Percentiles rank a stretch among this genome's conserved stretches.
phyloP scores from a whole-genome alignment of 2,329 filamentous ascomycete genomes.

The Stenocarpella maydis region DNA sequence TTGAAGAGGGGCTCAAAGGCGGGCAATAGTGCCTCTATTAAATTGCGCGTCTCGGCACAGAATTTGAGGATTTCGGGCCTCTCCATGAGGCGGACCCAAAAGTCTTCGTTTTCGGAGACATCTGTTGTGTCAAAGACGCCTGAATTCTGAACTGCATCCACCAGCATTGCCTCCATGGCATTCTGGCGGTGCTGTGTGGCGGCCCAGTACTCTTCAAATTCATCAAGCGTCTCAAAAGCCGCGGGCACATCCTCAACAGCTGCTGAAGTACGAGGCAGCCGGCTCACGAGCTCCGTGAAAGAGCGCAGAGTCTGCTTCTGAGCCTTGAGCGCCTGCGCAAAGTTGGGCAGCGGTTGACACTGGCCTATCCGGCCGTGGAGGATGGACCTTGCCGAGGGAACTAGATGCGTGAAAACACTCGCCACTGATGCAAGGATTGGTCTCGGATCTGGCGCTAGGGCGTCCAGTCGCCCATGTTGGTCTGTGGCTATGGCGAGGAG shows the following conservation, averaged over 20 bases:
- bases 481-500: constrained; percentile 40
- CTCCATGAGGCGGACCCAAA: constrained; percentile 3
- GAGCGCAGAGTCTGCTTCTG: constrained; percentile 41
- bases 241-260: constrained; percentile 36
- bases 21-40: background rate
- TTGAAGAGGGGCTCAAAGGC: constrained; percentile 43
- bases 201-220: constrained; percentile 1
- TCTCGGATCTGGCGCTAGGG: background rate
- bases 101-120: background rate
- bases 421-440: constrained; percentile 10
- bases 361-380: constrained; percentile 38
- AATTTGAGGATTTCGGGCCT: background rate
- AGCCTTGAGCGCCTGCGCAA: constrained; percentile 36
- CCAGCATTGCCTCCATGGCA: background rate
- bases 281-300: constrained; percentile 40
- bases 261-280: constrained; percentile 33
- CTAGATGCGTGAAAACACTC: background rate
- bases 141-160: background rate
- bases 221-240: constrained; percentile 9
- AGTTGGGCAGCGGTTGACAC: constrained; percentile 39
- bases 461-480: constrained; percentile 32
- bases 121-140: background rate
- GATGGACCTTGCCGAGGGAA: constrained; percentile 36
- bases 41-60: background rate
- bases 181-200: background rate